Percentiles rank a stretch among this genome's conserved stretches.
Conservation (phyloP, 257 asterid species). For the Agastache rugosa region DNA sequence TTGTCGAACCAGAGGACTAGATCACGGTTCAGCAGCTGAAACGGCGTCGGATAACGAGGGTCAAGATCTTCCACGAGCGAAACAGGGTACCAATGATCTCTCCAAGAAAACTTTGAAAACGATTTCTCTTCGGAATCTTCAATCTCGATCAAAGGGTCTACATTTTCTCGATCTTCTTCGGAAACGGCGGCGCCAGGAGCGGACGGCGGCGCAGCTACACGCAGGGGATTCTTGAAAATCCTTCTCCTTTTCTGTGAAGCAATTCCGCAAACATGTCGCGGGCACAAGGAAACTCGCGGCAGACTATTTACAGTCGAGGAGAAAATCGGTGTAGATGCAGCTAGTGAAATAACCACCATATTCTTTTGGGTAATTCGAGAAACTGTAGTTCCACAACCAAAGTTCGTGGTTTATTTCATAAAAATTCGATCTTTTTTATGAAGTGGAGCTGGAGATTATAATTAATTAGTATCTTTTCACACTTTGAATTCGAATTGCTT, state of each 20-base stretch:
- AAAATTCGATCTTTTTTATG: background rate
- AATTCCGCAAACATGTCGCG: constrained; percentile 25
- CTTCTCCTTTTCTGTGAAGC: constrained; percentile 35
- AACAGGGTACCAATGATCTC: constrained; percentile 98
- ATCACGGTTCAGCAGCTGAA: constrained; percentile 92
- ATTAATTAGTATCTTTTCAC: background rate
- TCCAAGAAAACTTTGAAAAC: constrained; percentile 78
- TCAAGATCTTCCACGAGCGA: constrained; percentile 92
- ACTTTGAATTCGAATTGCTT: background rate
- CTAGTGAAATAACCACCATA: constrained; percentile 43
- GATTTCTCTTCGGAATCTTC: constrained; percentile 56
- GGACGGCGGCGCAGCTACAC: constrained; percentile 75
- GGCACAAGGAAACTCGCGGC: constrained; percentile 31
- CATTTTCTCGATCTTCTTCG: constrained; percentile 45
- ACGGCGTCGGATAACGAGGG: constrained; percentile 80
- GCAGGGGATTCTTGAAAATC: constrained; percentile 39
- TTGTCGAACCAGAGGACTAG: constrained; percentile 92
- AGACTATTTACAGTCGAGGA: constrained; percentile 28
- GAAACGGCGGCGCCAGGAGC: constrained; percentile 46
- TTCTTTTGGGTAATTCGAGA: constrained; percentile 23
- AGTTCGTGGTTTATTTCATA: background rate
- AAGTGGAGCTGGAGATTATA: background rate
- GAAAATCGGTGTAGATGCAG: constrained; percentile 44
- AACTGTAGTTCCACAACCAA: background rate
- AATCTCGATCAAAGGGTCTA: constrained; percentile 37